Percentiles rank a stretch among this genome's conserved stretches.
phyloP scores from a whole-genome alignment of 306 rosid species.

The Cucumis sativus region Cucumber_9930_V3 NC_026655.2:10472001-10472500 shows the following conservation, averaged over 20 bases:
- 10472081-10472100: not conserved
- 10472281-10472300: slow-evolving; percentile 26
- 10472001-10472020: not conserved
- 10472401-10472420: slow-evolving; percentile 37
- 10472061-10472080: not conserved
- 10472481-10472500: slow-evolving; percentile 69
- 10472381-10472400: slow-evolving; percentile 38
- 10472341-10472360: slow-evolving; percentile 28
- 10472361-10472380: slow-evolving; percentile 36
- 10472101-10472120: not conserved
- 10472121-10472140: not conserved
- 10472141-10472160: not conserved
- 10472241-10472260: slow-evolving; percentile 22
- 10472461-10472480: slow-evolving; percentile 45
- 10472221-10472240: slow-evolving; percentile 2
- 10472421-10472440: slow-evolving; percentile 46
- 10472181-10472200: not conserved
- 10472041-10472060: not conserved
- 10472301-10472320: slow-evolving; percentile 19
- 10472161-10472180: too few species aligned
- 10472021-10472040: not conserved
- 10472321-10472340: slow-evolving; percentile 16
- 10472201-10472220: not conserved
- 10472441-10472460: slow-evolving; percentile 65
- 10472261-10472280: slow-evolving; percentile 47